phyloP scores from a whole-genome alignment of 2,329 filamentous ascomycete species.

The Triangularia verruculosa region DNA sequence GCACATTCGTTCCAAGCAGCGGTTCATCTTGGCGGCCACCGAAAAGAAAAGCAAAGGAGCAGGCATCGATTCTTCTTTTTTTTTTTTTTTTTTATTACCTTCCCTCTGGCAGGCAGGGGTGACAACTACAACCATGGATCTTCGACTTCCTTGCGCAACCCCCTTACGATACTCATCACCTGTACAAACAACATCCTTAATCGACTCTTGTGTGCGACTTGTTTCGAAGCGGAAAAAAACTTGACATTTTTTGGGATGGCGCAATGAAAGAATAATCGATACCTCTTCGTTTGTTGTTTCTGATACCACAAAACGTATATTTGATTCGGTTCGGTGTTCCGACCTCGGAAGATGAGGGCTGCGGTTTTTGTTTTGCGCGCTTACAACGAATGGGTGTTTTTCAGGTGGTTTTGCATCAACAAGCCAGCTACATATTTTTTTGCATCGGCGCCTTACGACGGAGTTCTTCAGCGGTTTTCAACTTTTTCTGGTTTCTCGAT shows the following conservation, averaged over 20 bases:
- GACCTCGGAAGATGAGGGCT: slow-evolving; percentile 41
- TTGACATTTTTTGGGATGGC: slow-evolving; percentile 31
- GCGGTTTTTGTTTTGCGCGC: slow-evolving; percentile 30
- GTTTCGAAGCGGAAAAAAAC: slow-evolving; percentile 31
- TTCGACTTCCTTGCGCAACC: slow-evolving; percentile 27
- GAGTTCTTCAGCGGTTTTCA: slow-evolving; percentile 40
- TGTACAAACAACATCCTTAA: slow-evolving; percentile 35
- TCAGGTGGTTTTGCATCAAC: slow-evolving; percentile 41
- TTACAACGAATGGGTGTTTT: slow-evolving; percentile 39
- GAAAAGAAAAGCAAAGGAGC: slow-evolving; percentile 37
- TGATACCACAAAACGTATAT: slow-evolving; percentile 31
- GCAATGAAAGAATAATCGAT: slow-evolving; percentile 35
- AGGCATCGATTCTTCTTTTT: slow-evolving; percentile 44
- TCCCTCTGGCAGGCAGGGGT: slow-evolving; percentile 37
- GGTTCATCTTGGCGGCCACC: slow-evolving; percentile 52
- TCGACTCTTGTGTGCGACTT: slow-evolving; percentile 31
- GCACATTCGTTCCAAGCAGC: slow-evolving; percentile 40
- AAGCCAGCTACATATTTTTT: slow-evolving; percentile 28
- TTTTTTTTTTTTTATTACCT: slow-evolving; percentile 33
- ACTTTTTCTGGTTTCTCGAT: slow-evolving; percentile 33
- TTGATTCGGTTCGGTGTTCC: slow-evolving; percentile 35
- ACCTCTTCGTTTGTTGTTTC: slow-evolving; percentile 29
- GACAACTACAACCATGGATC: slow-evolving; percentile 13
- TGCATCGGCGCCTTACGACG: slow-evolving; percentile 51
- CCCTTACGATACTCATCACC: slow-evolving; percentile 23